Base-by-base conservation (phyloP, 2,329 filamentous ascomycete genomes). In the Xylaria sp. region DNA sequence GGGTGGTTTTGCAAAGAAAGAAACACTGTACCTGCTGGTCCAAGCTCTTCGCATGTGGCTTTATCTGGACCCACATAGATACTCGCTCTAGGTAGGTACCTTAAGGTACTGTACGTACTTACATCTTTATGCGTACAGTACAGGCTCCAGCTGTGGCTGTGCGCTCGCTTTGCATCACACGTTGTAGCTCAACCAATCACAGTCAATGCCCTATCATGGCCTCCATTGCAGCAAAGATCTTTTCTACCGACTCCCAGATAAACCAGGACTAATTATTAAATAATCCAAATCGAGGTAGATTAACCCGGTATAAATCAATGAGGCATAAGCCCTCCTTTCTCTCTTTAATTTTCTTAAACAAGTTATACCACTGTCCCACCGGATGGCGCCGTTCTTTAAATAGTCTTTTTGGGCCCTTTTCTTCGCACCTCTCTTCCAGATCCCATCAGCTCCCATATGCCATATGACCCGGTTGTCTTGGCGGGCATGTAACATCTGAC, bases 401-500 rank as follows among this genome's bases (percentile, higher is more conserved):
- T 12, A 21, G 42, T 21, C n/a, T 5, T 58, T 63, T 18, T 51
- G 53, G 60, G 44, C 13, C 60, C 32, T 51, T 54, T 40, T 40
- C 13, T 60, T 55, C 40, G 12, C 44, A 21, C 23, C 55, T 29
- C 35, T 59, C 63, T 66, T 59, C 65, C 55, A 21, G 51, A 35
- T 58, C 44, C 63, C 60, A 57, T 66, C 67, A 65, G 57, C 69
- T 55, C 67, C 25, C 58, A 32, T 59, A 57, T 42, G 25, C 25
- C 58, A 32, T 59, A 57, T 42, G 25, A 66, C 69, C 51, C 63
- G 59, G 62, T 54, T 48, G 67, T 64, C 66, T 70, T 71, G 70
- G 71, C 69, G 55, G 61, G 60, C 70, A 69, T 71, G 63, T 68
- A 69, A 72, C 68, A 63, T 21, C 50, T 35, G 21, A 32, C 35